These are phyloP conservation scores for Thraustochytrium sp. DNA, from an alignment of 352 stramenopile genomes.

Conservation along the genomic window DNA sequence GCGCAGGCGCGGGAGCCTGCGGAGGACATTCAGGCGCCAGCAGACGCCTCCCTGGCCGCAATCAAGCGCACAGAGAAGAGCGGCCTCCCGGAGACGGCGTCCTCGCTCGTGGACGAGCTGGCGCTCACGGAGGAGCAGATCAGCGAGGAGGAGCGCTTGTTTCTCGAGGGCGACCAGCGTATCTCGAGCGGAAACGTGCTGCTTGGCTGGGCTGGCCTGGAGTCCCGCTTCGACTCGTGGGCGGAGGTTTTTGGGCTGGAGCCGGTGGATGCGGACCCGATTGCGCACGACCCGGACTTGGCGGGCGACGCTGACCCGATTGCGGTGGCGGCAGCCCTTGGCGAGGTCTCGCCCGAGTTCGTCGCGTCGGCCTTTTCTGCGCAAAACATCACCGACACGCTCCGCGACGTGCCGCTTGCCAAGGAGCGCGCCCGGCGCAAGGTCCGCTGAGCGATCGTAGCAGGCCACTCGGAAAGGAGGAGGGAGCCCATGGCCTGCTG, in stretches of 20 bases:
- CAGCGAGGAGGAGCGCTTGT: neutral
- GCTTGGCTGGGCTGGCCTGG: neutral
- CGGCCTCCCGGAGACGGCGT: too few relatives aligned
- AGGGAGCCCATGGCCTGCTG: too few relatives aligned
- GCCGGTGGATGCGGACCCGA: neutral
- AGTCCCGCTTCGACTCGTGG: neutral
- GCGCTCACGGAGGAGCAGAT: neutral
- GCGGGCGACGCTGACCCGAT: too few relatives aligned
- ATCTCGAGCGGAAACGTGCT: constrained; percentile 7
- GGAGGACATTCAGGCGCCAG: too few relatives aligned
- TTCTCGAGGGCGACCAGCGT: neutral
- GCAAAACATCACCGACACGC: neutral
- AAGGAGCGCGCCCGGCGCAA: too few relatives aligned
- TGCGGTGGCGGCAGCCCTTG: neutral
- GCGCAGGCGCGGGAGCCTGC: too few relatives aligned
- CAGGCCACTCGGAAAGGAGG: too few relatives aligned
- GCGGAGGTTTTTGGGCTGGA: neutral
- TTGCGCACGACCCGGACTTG: too few relatives aligned
- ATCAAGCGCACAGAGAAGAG: too few relatives aligned
- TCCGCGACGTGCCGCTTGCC: too few relatives aligned
- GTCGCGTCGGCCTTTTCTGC: neutral
- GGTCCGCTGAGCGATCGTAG: too few relatives aligned
- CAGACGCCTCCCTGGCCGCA: too few relatives aligned
- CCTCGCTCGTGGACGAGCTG: neutral
- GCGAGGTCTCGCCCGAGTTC: neutral